phyloP scores from a whole-genome alignment of 352 stramenopile species.

The Globisporangium irregulare region DNA sequence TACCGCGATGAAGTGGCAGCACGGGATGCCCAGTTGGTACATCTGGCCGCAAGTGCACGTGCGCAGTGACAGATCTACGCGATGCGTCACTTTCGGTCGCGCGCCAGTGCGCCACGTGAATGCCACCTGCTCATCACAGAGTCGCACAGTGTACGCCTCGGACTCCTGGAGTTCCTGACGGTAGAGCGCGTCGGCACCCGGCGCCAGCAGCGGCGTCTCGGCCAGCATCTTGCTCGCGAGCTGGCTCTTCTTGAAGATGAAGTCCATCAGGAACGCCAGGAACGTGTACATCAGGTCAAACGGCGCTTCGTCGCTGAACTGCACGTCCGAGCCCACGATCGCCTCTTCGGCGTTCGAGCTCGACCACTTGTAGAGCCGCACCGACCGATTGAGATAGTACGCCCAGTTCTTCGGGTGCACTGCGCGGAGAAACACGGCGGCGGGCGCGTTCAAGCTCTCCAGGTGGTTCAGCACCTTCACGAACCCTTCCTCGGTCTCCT shows the following conservation, averaged over 20 bases:
- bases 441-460: slow-evolving; percentile 52
- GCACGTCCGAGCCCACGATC: slow-evolving; percentile 51
- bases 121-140: slow-evolving; percentile 71
- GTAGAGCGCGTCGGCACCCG: slow-evolving; percentile 60
- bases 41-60: slow-evolving; percentile 74
- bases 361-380: slow-evolving; percentile 69
- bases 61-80: slow-evolving; percentile 61
- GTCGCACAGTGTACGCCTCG: slow-evolving; percentile 55
- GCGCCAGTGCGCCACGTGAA: slow-evolving; percentile 74
- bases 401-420: slow-evolving; percentile 75
- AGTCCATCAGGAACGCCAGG: slow-evolving; percentile 77
- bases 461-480: slow-evolving; percentile 47
- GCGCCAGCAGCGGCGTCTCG: slow-evolving; percentile 48
- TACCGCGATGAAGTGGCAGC: slow-evolving; percentile 72
- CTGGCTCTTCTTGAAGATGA: slow-evolving; percentile 71
- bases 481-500: slow-evolving; percentile 65
- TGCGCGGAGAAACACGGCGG: slow-evolving; percentile 55
- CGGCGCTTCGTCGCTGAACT: slow-evolving; percentile 65
- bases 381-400: slow-evolving; percentile 60
- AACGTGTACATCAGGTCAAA: slow-evolving; percentile 83
- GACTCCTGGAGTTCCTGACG: slow-evolving; percentile 60
- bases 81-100: slow-evolving; percentile 72
- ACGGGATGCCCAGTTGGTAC: slow-evolving; percentile 72
- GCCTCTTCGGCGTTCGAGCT: slow-evolving; percentile 59
- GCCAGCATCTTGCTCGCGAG: slow-evolving; percentile 47